Evolutionary conservation across 345 rosid genomes (phyloP), one percentile per base, ranked within the genome.

Genomic region (Barbarea vulgaris): DNA sequence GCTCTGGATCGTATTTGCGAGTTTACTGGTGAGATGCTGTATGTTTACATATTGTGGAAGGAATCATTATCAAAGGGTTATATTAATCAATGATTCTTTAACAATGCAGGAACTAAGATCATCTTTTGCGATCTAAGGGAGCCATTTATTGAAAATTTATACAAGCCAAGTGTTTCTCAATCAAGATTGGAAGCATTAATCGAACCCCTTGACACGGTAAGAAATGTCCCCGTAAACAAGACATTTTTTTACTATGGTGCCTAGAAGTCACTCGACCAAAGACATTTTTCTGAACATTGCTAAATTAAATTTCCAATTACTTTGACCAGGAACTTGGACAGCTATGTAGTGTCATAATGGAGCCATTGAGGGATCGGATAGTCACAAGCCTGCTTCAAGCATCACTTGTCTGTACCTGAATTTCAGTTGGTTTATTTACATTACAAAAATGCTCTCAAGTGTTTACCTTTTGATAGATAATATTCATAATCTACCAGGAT

Each of bases 371-470:
- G 87, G 99, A 95, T 81, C 96, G 93, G 9, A 63, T 95, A 22
- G 99, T 92, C 51, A 92, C 99, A 7, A 85, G 97, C 82, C 91
- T 95, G 73, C 98, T 95, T 82, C 96, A 89, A 83, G 96, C 98
- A 62, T 89, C 99, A 44, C 80, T 92, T 85, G 98, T 95, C 11
- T 75, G 88, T 80, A 15, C 74, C 58, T n/a, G n/a, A 54, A 67
- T 75, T 55, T 69, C 33, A 67, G 41, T 58, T 44, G 44, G 79
- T 74, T 65, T 64, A 15, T 37, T 24, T 2, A 44, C 18, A 48
- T 6, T 18, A 14, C 33, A 31, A 2, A 5, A 51, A 69, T 69
- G 51, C 59, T 65, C 63, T 63, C 67, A 31, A 65, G 59, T 59
- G 37, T 73, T 42, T 59, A 54, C 75, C 63, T 46, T 22, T 18